These are phyloP conservation scores for Taiozyma sp. DNA, from an alignment of 1,139 yeast genomes.

Conservation along the genomic window DNA sequence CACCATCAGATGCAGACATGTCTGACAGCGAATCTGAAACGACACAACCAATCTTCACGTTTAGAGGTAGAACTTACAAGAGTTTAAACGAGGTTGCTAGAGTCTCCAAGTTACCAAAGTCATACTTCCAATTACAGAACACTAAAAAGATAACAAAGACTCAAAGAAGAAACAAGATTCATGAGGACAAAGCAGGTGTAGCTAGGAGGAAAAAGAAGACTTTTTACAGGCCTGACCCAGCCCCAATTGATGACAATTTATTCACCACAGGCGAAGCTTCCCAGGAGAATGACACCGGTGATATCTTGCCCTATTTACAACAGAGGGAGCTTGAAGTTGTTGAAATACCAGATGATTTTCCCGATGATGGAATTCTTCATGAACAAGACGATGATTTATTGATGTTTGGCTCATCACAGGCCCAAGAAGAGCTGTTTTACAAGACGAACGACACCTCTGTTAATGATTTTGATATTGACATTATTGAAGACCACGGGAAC, in stretches of 20 bases:
- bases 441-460: neutral
- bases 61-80: slow-evolving; percentile 19
- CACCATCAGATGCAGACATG: slow-evolving; percentile 2
- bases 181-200: slow-evolving; percentile 14
- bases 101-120: slow-evolving; percentile 19
- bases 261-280: slow-evolving; percentile 2
- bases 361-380: neutral
- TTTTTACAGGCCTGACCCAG: neutral
- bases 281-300: neutral
- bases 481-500: slow-evolving; percentile 2
- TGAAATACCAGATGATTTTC: neutral
- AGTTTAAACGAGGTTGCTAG: slow-evolving; percentile 15
- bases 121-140: slow-evolving; percentile 15
- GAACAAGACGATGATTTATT: neutral
- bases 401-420: slow-evolving; percentile 2
- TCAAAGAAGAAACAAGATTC: neutral
- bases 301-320: neutral
- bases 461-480: neutral
- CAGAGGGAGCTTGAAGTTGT: neutral
- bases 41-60: slow-evolving; percentile 3
- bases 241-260: neutral
- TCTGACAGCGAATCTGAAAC: neutral
- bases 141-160: neutral
- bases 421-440: neutral
- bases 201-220: slow-evolving; percentile 14